Evolutionary conservation across 495 filamentous ascomycete genomes (phyloP).

Genomic region (Penicillium maclennaniae): DNA sequence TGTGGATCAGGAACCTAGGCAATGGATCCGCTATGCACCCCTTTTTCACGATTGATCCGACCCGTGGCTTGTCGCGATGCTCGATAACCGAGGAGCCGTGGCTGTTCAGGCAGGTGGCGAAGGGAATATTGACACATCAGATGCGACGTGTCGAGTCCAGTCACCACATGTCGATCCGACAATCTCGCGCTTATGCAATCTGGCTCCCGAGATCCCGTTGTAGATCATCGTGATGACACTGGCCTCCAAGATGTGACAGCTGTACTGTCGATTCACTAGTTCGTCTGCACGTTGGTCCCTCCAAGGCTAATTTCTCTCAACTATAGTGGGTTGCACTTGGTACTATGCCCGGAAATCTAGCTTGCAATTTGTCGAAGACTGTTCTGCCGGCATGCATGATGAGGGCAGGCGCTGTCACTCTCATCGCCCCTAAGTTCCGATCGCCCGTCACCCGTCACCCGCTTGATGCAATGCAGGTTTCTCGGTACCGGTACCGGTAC

Average conservation of each 20-base stretch:
- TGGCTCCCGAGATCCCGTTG: neutral
- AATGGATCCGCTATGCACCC: neutral
- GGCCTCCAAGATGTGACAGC: neutral
- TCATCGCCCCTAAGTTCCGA: neutral
- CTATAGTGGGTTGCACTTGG: neutral
- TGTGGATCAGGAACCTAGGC: neutral
- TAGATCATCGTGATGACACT: neutral
- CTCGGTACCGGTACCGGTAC: no score
- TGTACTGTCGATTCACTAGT: neutral
- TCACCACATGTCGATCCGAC: neutral
- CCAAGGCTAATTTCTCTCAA: neutral
- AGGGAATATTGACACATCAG: neutral
- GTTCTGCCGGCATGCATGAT: neutral
- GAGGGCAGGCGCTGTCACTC: neutral
- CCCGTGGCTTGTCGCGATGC: neutral
- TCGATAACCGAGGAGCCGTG: no score
- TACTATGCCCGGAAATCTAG: neutral
- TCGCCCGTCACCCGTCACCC: no score
- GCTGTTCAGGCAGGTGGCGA: neutral
- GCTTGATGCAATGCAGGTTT: neutral
- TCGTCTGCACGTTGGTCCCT: neutral
- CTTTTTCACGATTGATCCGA: neutral
- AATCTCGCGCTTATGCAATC: neutral
- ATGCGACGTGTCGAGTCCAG: neutral
- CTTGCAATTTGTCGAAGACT: neutral